These are phyloP conservation scores for Tylopilus felleus DNA, from an alignment of 768 basidiomycete genomes.

Conservation along the genomic window DNA sequence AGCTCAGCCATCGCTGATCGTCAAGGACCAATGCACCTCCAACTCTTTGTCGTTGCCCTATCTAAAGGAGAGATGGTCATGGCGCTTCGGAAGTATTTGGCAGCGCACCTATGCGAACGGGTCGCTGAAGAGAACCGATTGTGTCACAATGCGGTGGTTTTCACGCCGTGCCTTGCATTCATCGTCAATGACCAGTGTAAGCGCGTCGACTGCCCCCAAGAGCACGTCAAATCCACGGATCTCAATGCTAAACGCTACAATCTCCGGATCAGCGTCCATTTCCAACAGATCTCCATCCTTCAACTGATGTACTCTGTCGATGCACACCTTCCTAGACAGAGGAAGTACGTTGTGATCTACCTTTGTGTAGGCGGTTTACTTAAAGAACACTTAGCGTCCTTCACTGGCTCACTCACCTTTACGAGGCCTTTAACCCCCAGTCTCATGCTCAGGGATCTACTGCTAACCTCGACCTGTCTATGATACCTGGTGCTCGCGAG, in stretches of 20 bases:
- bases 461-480: conserved; percentile 31
- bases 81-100: conserved; percentile 25
- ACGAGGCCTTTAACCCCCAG: conserved; percentile 49
- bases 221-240: conserved; percentile 32
- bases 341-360: no score
- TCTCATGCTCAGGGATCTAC: conserved; percentile 44
- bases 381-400: background rate
- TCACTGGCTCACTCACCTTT: conserved; percentile 40
- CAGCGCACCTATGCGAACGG: conserved; percentile 23
- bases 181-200: conserved; percentile 33
- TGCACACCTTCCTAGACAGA: no score
- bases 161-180: conserved; percentile 40
- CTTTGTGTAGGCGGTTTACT: background rate
- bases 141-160: conserved; percentile 25
- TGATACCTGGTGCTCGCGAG: conserved; percentile 39
- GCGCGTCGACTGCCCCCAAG: conserved; percentile 31
- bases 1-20: background rate
- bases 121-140: conserved; percentile 34
- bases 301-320: no score
- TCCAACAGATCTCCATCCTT: no score
- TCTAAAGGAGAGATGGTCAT: conserved; percentile 21
- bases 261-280: no score
- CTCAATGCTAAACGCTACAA: conserved; percentile 23
- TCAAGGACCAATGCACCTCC: background rate
- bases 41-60: conserved; percentile 1